Evolutionary conservation across 257 asterid species (phyloP).

Genomic region (Capsicum rhomboideum): DNA sequence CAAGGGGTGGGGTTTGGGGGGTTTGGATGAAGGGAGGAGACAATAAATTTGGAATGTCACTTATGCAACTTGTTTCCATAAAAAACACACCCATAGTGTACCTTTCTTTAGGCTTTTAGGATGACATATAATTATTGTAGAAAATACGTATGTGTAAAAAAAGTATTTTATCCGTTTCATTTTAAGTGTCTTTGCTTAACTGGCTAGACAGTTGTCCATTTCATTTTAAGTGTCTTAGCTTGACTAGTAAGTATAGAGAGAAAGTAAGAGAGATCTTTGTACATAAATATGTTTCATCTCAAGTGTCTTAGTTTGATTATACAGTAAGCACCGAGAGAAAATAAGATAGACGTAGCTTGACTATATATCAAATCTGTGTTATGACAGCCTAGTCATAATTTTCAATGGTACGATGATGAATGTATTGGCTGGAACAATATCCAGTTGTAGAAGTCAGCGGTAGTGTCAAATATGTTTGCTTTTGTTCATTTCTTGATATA

Average conservation of each 20-base stretch:
- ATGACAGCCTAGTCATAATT: background rate
- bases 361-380: background rate
- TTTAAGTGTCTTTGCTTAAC: background rate
- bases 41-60: too few relatives aligned
- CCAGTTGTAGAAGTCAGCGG: background rate
- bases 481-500: background rate
- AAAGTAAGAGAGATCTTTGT: too few relatives aligned
- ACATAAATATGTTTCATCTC: too few relatives aligned
- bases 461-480: background rate
- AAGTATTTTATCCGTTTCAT: background rate
- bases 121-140: background rate
- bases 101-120: background rate
- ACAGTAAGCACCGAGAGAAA: background rate
- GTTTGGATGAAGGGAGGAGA: too few relatives aligned
- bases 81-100: background rate
- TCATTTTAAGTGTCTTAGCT: too few relatives aligned
- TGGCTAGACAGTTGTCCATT: too few relatives aligned
- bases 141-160: too few relatives aligned
- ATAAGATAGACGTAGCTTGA: too few relatives aligned
- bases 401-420: background rate
- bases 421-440: background rate
- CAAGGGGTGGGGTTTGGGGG: too few relatives aligned
- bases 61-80: too few relatives aligned
- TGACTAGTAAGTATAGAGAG: too few relatives aligned
- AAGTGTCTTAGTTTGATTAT: background rate